Evolutionary conservation across 306 rosid species (phyloP).

Genomic region (Castanea mollissima): DNA sequence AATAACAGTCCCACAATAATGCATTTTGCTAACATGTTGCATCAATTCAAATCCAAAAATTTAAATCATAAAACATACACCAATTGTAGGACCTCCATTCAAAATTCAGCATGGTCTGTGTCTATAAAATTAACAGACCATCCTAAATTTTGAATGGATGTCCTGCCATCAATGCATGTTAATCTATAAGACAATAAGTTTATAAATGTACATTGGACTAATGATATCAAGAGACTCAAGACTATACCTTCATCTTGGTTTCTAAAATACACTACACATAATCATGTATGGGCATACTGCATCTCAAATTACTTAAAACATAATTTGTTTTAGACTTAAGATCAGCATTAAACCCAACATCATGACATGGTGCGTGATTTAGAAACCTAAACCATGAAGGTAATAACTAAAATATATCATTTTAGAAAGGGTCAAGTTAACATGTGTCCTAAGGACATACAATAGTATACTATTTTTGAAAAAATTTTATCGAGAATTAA

Average conservation of each 20-base stretch:
- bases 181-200: too few relatives aligned
- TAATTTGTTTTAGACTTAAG: neutral
- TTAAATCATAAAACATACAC: too few relatives aligned
- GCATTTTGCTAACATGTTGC: too few relatives aligned
- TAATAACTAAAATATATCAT: too few relatives aligned
- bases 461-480: too few relatives aligned
- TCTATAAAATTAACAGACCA: neutral
- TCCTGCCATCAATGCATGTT: neutral
- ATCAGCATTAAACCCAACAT: neutral
- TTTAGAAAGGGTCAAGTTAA: too few relatives aligned
- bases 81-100: neutral
- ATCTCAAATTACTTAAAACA: neutral
- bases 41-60: too few relatives aligned
- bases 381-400: neutral
- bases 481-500: too few relatives aligned
- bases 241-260: neutral
- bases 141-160: neutral
- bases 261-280: neutral
- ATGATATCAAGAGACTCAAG: too few relatives aligned
- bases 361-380: neutral
- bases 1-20: too few relatives aligned
- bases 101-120: neutral
- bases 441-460: too few relatives aligned
- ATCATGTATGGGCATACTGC: neutral
- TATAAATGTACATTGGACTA: too few relatives aligned